phyloP scores from a whole-genome alignment of 1,284 basidiomycete genomes.

The Amylostereum areolatum region DNA sequence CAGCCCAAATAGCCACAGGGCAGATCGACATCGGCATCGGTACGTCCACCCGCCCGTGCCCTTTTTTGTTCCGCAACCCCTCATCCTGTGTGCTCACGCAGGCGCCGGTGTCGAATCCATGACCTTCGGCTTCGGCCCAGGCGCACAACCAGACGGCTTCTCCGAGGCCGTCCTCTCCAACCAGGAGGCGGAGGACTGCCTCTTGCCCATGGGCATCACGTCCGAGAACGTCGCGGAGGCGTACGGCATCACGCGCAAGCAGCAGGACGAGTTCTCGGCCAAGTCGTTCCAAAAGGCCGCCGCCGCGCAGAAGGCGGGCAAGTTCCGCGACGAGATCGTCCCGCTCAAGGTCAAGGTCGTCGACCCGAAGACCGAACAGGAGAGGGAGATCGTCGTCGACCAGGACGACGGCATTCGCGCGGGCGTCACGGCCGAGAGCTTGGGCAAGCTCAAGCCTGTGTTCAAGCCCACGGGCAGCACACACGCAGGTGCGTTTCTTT shows the following conservation, averaged over 20 bases:
- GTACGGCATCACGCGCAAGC: constrained; percentile 66
- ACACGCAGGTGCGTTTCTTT: constrained; percentile 59
- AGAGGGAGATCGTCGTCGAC: constrained; percentile 75
- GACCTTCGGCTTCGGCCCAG: constrained; percentile 81
- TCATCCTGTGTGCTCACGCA: too few species aligned
- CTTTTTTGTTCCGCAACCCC: neutral
- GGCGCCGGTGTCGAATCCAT: constrained; percentile 96
- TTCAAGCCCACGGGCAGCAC: constrained; percentile 88
- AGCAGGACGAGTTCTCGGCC: constrained; percentile 85
- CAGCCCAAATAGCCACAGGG: constrained; percentile 79
- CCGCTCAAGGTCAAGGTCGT: constrained; percentile 72
- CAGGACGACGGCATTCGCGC: constrained; percentile 89
- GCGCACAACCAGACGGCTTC: constrained; percentile 65
- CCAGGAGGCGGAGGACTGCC: constrained; percentile 85
- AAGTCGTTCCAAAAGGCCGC: constrained; percentile 85
- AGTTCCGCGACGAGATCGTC: constrained; percentile 90
- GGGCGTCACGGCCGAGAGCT: constrained; percentile 84
- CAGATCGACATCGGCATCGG: constrained; percentile 94
- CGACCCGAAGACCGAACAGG: constrained; percentile 85
- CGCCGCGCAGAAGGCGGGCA: constrained; percentile 84
- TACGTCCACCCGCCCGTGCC: constrained; percentile 27
- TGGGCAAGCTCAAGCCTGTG: constrained; percentile 90
- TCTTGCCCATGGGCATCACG: constrained; percentile 95
- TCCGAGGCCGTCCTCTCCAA: constrained; percentile 78
- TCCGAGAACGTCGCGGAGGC: constrained; percentile 92